Percentiles rank a stretch among this genome's conserved stretches.
phyloP scores from a whole-genome alignment of 1,284 basidiomycete species.

The Pulchroboletus neoregius region DNA sequence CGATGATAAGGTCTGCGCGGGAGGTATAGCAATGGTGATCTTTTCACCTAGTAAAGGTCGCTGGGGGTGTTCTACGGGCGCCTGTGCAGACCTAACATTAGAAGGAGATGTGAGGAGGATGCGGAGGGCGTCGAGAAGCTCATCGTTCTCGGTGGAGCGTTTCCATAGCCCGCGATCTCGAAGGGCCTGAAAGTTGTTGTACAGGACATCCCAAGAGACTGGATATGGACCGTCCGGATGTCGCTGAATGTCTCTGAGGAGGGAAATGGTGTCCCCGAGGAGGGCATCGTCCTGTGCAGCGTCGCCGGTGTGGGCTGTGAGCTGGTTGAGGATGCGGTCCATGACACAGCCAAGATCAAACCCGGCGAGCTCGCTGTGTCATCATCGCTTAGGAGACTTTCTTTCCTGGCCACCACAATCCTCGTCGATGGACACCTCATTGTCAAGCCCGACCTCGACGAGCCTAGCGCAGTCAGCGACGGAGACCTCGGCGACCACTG shows the following conservation, averaged over 20 bases:
- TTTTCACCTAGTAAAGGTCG: constrained; percentile 4
- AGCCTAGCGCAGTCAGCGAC: constrained; percentile 12
- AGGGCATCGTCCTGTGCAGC: constrained; percentile 6
- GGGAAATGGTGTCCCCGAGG: constrained; percentile 23
- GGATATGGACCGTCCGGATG: constrained; percentile 17
- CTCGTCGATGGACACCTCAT: constrained; percentile 17
- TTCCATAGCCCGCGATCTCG: constrained; percentile 35
- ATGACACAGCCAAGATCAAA: constrained; percentile 8
- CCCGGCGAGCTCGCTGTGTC: background rate
- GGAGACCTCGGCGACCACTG: constrained; percentile 16
- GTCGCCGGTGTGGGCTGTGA: constrained; percentile 13
- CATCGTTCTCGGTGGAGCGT: constrained; percentile 30
- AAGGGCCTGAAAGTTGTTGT: constrained; percentile 27
- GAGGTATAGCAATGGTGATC: constrained; percentile 26
- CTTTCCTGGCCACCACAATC: constrained; percentile 6
- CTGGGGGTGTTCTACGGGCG: background rate
- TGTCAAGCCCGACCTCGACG: constrained; percentile 11
- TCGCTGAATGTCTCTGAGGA: constrained; percentile 21
- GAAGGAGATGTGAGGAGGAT: constrained; percentile 17
- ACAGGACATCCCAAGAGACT: constrained; percentile 28
- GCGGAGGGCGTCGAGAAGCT: constrained; percentile 31
- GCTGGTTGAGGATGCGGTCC: constrained; percentile 29
- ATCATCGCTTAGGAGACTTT: constrained; percentile 22
- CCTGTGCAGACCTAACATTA: background rate
- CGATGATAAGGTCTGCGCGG: constrained; percentile 25